These are phyloP conservation scores for Exophiala lecanii-corni DNA, from an alignment of 2,329 filamentous ascomycete species.

Conservation along the genomic window DNA sequence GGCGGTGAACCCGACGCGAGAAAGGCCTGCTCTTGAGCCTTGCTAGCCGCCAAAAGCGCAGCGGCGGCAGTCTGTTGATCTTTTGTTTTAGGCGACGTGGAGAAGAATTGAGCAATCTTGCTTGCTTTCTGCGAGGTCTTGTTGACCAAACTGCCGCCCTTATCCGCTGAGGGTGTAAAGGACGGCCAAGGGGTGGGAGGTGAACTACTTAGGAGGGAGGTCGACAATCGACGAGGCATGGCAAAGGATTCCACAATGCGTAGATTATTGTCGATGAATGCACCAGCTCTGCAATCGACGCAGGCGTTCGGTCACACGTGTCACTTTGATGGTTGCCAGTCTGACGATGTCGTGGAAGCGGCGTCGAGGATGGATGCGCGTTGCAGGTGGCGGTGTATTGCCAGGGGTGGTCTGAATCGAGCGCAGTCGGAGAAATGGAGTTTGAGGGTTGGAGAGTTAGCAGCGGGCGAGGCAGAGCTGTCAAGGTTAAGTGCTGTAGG, in stretches of 20 bases:
- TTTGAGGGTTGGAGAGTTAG: not conserved
- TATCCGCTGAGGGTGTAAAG: constrained; percentile 46
- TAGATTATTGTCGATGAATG: too few species aligned
- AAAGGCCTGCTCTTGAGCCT: constrained; percentile 53
- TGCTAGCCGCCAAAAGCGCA: constrained; percentile 63
- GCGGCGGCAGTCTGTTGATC: constrained; percentile 49
- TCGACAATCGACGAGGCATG: constrained; percentile 61
- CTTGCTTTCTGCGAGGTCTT: constrained; percentile 59
- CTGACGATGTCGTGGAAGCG: not conserved
- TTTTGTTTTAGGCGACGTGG: constrained; percentile 71
- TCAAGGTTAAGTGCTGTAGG: not conserved
- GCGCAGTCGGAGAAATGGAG: too few species aligned
- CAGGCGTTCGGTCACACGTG: not conserved
- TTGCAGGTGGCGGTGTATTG: constrained; percentile 17
- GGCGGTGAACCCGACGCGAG: constrained; percentile 59
- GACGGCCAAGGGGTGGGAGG: constrained; percentile 45
- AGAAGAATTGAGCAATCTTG: constrained; percentile 78
- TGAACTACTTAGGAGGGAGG: constrained; percentile 53
- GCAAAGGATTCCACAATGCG: too few species aligned
- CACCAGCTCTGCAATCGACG: not conserved
- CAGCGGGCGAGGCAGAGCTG: not conserved
- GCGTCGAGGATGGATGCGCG: constrained; percentile 6
- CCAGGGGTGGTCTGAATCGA: too few species aligned
- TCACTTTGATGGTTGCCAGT: not conserved
- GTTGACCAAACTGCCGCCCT: constrained; percentile 47